Base-by-base conservation (phyloP, 2,329 filamentous ascomycete genomes). In the Thielaviopsis ethacetica region DNA sequence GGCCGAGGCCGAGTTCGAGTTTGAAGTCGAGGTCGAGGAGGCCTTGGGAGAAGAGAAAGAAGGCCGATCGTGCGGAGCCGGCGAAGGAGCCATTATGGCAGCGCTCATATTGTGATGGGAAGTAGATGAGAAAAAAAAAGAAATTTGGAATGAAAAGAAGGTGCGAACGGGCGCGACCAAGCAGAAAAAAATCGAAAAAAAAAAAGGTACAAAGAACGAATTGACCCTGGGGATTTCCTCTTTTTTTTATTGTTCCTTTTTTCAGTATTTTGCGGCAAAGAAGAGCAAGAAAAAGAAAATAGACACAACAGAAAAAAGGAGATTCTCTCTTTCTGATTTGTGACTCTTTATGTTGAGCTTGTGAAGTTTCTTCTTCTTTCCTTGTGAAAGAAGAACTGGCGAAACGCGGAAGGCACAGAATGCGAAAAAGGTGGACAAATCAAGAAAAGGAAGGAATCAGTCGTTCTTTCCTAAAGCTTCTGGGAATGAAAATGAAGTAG, bases 41-140 rank as follows among this genome's bases (percentile, higher is more conserved):
- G 55, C 50, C 38, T 53, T 53, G 38, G 59, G 74, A 66, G 76
- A 56, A 56, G 60, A 71, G 65, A 78, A 80, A n/a, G 76, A 74
- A 61, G 79, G 73, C 68, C 81, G 75, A 69, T 84, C 81, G 69
- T 84, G 81, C 64, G 81, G 81, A 71, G 81, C 81, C 67, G 81
- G 82, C 69, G 82, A 84, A 64, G 81, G 81, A 68, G 79, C 81
- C 82, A 84, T 84, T 68, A 84, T 78, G 71, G 80, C 81, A 69
- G 82, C 76, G 74, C 81, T 84, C 82, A 85, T 85, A 69, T 66
- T 83, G 69, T 41, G 53, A 59, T 22, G 27, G 59, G 30, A 24
- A 30, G 27, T 21, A 30, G 34, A 21, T 27, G 24, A 19, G 56
- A 56, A 26, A 54, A 38, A 53, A 54, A 44, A 24, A 22, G 21